These are phyloP conservation scores for Lyophyllum shimeji DNA, from an alignment of 768 basidiomycete genomes.

Conservation along the genomic window DNA sequence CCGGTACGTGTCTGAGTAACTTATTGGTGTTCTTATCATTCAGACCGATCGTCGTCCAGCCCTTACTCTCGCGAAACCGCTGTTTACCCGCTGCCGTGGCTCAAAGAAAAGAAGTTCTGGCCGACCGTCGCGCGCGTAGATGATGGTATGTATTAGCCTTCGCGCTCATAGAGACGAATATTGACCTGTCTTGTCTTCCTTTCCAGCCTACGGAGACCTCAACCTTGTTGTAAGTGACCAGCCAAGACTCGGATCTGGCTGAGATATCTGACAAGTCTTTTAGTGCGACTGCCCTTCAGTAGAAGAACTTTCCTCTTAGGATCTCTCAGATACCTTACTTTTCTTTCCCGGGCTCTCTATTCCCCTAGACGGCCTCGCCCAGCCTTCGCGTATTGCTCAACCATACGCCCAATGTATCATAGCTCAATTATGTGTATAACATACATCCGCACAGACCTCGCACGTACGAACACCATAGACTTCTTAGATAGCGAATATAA, in stretches of 20 bases:
- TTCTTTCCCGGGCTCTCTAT: constrained; percentile 38
- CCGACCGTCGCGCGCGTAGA: constrained; percentile 90
- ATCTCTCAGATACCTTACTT: constrained; percentile 5
- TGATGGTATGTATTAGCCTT: constrained; percentile 62
- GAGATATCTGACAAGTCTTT: constrained; percentile 11
- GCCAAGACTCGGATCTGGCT: not conserved
- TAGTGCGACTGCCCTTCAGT: constrained; percentile 88
- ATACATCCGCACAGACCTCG: constrained; percentile 8
- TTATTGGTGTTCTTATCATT: not conserved
- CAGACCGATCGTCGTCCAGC: constrained; percentile 33
- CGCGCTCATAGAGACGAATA: constrained; percentile 2
- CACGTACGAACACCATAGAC: constrained; percentile 14
- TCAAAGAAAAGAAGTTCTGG: constrained; percentile 95
- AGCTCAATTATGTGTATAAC: constrained; percentile 24
- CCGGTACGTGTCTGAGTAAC: constrained; percentile 52
- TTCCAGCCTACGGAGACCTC: constrained; percentile 84
- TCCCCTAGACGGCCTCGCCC: constrained; percentile 48
- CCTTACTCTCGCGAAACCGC: constrained; percentile 90
- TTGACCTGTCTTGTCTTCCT: not conserved
- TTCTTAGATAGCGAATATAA: constrained; percentile 17
- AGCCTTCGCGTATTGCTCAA: constrained; percentile 62
- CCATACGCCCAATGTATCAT: constrained; percentile 46
- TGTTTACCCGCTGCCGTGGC: constrained; percentile 84
- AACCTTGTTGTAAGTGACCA: constrained; percentile 74
- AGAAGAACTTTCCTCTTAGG: constrained; percentile 58